Conservation (phyloP, 2,329 filamentous ascomycete genomes). For the Sclerotinia spermophila region DNA sequence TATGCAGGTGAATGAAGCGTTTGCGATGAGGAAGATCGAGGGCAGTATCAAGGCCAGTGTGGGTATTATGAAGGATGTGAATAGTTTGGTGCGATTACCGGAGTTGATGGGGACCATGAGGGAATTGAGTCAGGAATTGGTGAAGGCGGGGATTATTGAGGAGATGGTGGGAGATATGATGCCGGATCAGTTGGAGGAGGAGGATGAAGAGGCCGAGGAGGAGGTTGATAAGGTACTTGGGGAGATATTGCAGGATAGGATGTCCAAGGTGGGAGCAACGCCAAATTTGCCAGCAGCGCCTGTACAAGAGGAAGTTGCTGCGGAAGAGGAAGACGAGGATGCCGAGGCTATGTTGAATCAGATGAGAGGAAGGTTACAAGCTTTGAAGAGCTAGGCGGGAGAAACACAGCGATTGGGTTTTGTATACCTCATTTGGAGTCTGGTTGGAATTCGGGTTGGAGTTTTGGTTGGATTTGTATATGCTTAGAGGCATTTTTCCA, state of each 20-base stretch:
- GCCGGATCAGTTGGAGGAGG: conserved; percentile 69
- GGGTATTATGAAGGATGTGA: conserved; percentile 96
- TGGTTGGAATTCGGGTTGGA: not conserved
- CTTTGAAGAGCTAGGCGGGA: conserved; percentile 70
- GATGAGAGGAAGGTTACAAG: conserved; percentile 89
- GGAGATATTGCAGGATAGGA: conserved; percentile 81
- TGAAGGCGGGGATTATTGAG: conserved; percentile 95
- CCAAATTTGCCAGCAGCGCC: conserved; percentile 52
- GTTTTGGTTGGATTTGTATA: conserved; percentile 1
- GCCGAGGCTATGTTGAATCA: conserved; percentile 87
- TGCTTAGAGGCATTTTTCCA: not conserved
- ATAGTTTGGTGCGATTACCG: conserved; percentile 76
- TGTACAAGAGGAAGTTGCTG: conserved; percentile 49
- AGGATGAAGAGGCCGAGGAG: conserved; percentile 70
- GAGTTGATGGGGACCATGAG: conserved; percentile 87
- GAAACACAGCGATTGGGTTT: not conserved
- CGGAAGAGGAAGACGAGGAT: conserved; percentile 75
- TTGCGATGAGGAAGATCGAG: conserved; percentile 92
- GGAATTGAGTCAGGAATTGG: conserved; percentile 79
- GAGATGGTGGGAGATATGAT: conserved; percentile 91
- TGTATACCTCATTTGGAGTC: conserved; percentile 12
- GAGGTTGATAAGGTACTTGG: conserved; percentile 93
- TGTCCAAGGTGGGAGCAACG: conserved; percentile 61
- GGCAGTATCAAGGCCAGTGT: conserved; percentile 82
- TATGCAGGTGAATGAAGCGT: conserved; percentile 97